Evolutionary conservation across 1,139 yeast genomes (phyloP).

Genomic region (Trichomonascaceae sp.): DNA sequence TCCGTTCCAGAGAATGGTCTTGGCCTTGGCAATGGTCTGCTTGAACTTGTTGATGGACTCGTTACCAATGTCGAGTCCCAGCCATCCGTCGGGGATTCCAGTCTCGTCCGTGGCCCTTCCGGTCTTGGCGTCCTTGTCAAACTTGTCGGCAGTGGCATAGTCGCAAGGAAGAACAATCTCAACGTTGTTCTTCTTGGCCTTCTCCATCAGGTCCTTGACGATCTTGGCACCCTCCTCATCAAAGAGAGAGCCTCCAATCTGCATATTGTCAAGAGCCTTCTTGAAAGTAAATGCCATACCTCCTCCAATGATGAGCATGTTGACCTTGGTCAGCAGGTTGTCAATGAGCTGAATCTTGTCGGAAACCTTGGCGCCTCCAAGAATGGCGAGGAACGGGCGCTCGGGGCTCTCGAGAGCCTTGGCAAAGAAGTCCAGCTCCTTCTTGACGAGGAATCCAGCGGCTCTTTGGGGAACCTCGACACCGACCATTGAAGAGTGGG

Average conservation of each 20-base stretch:
- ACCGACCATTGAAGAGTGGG: conserved; percentile 98
- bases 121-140: conserved; percentile 76
- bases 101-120: conserved; percentile 70
- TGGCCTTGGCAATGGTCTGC: conserved; percentile 73
- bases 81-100: conserved; percentile 89
- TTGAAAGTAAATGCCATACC: conserved; percentile 99
- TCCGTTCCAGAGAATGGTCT: conserved; percentile 98
- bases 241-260: conserved; percentile 76
- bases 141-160: conserved; percentile 86
- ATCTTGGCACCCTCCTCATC: conserved; percentile 91
- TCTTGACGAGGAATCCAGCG: conserved; percentile 92
- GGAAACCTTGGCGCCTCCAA: conserved; percentile 97
- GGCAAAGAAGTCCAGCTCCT: conserved; percentile 91
- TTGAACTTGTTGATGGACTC: conserved; percentile 66
- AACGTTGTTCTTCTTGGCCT: conserved; percentile 91
- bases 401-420: conserved; percentile 94
- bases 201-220: conserved; percentile 75
- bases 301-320: conserved; percentile 88
- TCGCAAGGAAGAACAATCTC: conserved; percentile 87
- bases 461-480: conserved; percentile 87
- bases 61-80: conserved; percentile 93
- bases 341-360: conserved; percentile 97
- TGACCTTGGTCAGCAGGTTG: conserved; percentile 90
- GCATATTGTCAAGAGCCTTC: conserved; percentile 73
- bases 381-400: conserved; percentile 93